Evolutionary conservation across 345 rosid genomes (phyloP).

Genomic region (Salix koriyanagi): DNA sequence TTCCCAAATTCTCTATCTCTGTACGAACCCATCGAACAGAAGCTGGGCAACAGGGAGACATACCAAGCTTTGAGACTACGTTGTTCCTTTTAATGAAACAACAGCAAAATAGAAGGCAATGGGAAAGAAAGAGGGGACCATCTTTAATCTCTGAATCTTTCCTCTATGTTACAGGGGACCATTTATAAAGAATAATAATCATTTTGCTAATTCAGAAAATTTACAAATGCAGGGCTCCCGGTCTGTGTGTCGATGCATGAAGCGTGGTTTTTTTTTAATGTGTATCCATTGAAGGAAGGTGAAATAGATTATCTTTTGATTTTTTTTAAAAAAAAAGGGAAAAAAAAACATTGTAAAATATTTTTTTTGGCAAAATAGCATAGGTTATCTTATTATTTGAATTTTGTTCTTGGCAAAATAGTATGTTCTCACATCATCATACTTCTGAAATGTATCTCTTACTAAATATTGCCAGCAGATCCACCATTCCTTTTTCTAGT

Average conservation of each 20-base stretch:
- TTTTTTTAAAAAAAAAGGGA: no score
- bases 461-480: no score
- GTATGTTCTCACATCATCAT: no score
- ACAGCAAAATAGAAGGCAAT: slow-evolving; percentile 8
- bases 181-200: neutral
- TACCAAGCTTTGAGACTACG: slow-evolving; percentile 17
- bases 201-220: neutral
- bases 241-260: no score
- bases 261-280: neutral
- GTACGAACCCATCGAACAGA: slow-evolving; percentile 18
- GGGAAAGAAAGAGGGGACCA: slow-evolving; percentile 32
- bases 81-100: slow-evolving; percentile 56
- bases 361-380: no score
- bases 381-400: no score
- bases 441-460: no score
- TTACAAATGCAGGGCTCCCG: no score
- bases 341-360: no score
- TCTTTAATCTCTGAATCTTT: neutral
- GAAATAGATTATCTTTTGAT: neutral
- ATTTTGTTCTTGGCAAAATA: no score
- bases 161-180: slow-evolving; percentile 17
- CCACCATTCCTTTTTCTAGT: no score
- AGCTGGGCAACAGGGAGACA: slow-evolving; percentile 23
- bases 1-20: slow-evolving; percentile 3
- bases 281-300: neutral